Evolutionary conservation across 345 rosid genomes (phyloP).

Genomic region (Reutealis trisperma): DNA sequence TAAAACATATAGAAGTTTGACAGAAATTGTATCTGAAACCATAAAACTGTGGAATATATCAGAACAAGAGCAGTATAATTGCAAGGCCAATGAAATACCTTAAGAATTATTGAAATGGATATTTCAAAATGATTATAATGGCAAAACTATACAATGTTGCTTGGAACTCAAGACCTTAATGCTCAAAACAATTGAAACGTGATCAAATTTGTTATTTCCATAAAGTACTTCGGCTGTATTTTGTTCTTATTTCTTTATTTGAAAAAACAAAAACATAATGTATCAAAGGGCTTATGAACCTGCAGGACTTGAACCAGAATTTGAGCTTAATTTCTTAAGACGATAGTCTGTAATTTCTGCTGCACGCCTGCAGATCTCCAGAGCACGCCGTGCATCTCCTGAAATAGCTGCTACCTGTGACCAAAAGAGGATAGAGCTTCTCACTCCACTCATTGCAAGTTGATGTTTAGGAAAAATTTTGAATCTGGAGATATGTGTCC

Average conservation of each 20-base stretch:
- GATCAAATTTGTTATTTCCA: neutral
- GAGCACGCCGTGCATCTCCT: constrained; percentile 95
- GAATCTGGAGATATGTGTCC: neutral
- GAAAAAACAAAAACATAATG: neutral
- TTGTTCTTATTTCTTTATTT: constrained; percentile 1
- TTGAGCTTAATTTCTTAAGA: constrained; percentile 39
- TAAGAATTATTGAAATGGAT: too few relatives aligned
- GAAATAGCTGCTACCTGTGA: constrained; percentile 88
- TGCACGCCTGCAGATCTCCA: constrained; percentile 97
- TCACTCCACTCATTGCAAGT: constrained; percentile 39
- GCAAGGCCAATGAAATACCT: neutral
- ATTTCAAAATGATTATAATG: constrained; percentile 1
- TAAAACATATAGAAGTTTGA: neutral
- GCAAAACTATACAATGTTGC: neutral
- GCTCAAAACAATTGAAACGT: neutral
- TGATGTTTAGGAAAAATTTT: neutral
- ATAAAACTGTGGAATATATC: neutral
- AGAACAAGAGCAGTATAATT: neutral
- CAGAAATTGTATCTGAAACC: neutral
- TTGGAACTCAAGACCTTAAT: neutral
- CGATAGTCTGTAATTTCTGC: constrained; percentile 87
- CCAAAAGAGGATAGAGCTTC: constrained; percentile 60
- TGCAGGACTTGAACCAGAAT: constrained; percentile 27
- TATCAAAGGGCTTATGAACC: constrained; percentile 34
- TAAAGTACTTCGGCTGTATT: neutral